A percentile compares a stretch with the other conserved stretches of the same genome.
Evolutionary conservation across 257 asterid species (phyloP).

Genomic region (Przewalskia tangutica): DNA sequence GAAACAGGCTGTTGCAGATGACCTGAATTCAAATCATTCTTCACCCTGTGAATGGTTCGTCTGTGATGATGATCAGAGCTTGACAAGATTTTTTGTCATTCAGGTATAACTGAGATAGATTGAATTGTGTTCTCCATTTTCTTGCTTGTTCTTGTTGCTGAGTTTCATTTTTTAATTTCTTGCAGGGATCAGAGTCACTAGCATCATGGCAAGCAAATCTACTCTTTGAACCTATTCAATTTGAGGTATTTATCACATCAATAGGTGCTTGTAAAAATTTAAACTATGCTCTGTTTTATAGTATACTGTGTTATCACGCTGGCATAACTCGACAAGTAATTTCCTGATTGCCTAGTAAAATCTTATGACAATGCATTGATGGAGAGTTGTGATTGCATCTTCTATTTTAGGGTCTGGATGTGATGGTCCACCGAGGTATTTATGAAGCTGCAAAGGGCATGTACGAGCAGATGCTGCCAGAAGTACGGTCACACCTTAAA

Average conservation of each 20-base stretch:
- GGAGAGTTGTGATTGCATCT: not conserved
- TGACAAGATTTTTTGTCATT: slow-evolving; percentile 73
- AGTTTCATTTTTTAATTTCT: not conserved
- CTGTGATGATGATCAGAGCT: slow-evolving; percentile 77
- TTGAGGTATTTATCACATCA: slow-evolving; percentile 58
- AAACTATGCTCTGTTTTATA: not conserved
- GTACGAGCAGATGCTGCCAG: slow-evolving; percentile 82
- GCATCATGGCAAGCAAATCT: slow-evolving; percentile 98
- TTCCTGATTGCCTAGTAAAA: not conserved
- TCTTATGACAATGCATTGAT: not conserved
- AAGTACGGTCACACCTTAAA: slow-evolving; percentile 52
- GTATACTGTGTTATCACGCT: not conserved
- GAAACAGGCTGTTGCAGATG: slow-evolving; percentile 96
- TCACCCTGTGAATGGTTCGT: slow-evolving; percentile 95
- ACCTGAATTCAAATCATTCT: slow-evolving; percentile 55
- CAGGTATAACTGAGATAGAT: slow-evolving; percentile 37
- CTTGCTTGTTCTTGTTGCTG: not conserved
- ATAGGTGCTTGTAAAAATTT: not conserved
- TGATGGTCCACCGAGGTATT: slow-evolving; percentile 88
- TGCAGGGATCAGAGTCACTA: slow-evolving; percentile 86
- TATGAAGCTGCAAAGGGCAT: slow-evolving; percentile 99
- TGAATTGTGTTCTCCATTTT: not conserved
- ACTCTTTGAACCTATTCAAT: slow-evolving; percentile 79
- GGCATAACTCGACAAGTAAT: not conserved
- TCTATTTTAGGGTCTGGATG: slow-evolving; percentile 59